Evolutionary conservation across 306 rosid species (phyloP), one percentile per base, ranked within the genome.

Genomic region (Sesbania bispinosa): DNA sequence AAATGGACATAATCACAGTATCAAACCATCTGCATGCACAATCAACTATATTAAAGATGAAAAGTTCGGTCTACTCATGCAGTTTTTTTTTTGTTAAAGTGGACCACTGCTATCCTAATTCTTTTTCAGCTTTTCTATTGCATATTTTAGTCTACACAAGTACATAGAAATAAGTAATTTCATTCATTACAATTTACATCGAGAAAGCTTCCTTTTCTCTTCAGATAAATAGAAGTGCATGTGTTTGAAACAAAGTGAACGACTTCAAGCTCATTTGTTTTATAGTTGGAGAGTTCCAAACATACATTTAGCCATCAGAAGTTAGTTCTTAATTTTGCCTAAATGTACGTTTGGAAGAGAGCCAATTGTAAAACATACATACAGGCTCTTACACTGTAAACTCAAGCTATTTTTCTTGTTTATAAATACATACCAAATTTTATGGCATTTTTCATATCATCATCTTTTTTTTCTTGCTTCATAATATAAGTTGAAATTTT

Each of bases 361-460:
- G n/a, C n/a, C n/a, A n/a, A n/a, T 47, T 63, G 46, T 23, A 51
- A 23, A 9, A 57, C 20, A 51, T 6, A 62, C 18, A 15, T n/a
- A 39, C 7, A 26, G 61, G 30, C 58, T 33, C 60, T 18, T 55
- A 26, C n/a, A n/a, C n/a, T n/a, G n/a, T n/a, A n/a, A n/a, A n/a
- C n/a, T n/a, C n/a, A 7, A 32, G 9, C 32, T 19, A 24, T 45
- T 19, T 42, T 26, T 57, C 26, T 6, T 32, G 6, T 68, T n/a
- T n/a, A n/a, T n/a, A n/a, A n/a, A n/a, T n/a, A n/a, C 52, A 55
- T 10, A 75, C 15, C 11, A 47, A 79, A 19, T 65, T 72, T 36
- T 8, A 64, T 19, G 3, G 27, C 19, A 26, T 19, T 45, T 45
- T n/a, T 24, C 24, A 15, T 10, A 1, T 2, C n/a, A n/a, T 18